These are phyloP conservation scores for Angophora floribunda DNA, from an alignment of 345 rosid genomes.

Conservation along the genomic window DNA sequence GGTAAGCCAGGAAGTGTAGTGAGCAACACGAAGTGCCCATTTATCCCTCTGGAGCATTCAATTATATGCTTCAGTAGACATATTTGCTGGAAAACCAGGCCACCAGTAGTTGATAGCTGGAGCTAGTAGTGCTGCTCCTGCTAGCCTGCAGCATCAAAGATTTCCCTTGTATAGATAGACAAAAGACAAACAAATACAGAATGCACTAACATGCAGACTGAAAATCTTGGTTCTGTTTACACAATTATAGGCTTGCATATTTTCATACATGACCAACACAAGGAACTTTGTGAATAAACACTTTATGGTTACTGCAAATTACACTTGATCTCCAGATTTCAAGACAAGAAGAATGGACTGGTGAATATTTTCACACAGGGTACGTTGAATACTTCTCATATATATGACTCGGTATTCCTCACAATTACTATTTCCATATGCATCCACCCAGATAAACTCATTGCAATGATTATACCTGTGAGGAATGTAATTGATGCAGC, in stretches of 20 bases:
- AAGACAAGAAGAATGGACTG: neutral
- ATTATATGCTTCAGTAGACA: slow-evolving; percentile 19
- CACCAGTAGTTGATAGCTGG: slow-evolving; percentile 51
- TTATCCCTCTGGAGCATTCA: slow-evolving; percentile 1
- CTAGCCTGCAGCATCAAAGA: slow-evolving; percentile 20
- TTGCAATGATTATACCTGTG: neutral
- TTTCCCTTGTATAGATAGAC: neutral
- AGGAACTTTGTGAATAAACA: neutral
- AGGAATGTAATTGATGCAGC: slow-evolving; percentile 11
- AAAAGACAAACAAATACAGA: neutral
- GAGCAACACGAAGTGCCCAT: slow-evolving; percentile 6
- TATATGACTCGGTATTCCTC: neutral
- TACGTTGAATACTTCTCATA: neutral
- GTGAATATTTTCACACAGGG: neutral
- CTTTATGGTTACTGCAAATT: neutral
- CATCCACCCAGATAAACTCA: neutral
- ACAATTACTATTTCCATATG: neutral
- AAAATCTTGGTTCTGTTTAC: neutral
- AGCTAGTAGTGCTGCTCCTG: slow-evolving; percentile 38
- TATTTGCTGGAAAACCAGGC: slow-evolving; percentile 33
- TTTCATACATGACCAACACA: neutral
- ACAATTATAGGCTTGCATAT: neutral
- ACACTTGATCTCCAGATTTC: neutral
- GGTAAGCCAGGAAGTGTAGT: slow-evolving; percentile 6
- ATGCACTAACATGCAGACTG: neutral